A percentile compares a stretch with the other conserved stretches of the same genome.
Evolutionary conservation across 179 eudicot species (phyloP).

Genomic region (Monotropa hypopitys): DNA sequence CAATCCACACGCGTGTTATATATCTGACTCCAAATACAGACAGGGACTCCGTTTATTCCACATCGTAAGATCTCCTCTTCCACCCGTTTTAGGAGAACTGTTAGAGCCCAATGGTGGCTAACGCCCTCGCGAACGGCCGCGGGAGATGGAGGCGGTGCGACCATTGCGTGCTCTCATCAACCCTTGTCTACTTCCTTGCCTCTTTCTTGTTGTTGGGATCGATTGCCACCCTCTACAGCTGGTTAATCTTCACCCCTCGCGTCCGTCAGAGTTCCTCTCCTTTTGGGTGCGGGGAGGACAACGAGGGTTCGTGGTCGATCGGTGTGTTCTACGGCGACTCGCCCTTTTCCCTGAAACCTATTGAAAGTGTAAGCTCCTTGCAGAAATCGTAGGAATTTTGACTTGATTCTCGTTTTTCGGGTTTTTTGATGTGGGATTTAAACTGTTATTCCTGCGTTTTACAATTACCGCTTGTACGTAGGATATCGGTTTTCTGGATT

Average conservation of each 20-base stretch:
- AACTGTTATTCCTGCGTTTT: background rate
- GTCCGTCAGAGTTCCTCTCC: constrained; percentile 17
- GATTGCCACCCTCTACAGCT: constrained; percentile 43
- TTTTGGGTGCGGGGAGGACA: constrained; percentile 47
- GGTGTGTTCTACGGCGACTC: constrained; percentile 73
- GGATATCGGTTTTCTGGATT: background rate
- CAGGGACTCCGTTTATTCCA: background rate
- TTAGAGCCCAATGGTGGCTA: constrained; percentile 4
- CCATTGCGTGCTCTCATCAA: constrained; percentile 24
- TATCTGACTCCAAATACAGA: background rate
- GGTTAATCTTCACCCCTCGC: constrained; percentile 42
- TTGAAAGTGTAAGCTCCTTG: constrained; percentile 45
- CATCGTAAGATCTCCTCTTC: background rate
- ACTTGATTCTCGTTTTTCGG: too few species aligned
- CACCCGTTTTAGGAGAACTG: background rate
- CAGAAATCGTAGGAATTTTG: background rate
- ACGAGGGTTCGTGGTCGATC: constrained; percentile 81
- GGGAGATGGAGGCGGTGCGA: constrained; percentile 21
- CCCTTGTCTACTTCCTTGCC: constrained; percentile 30
- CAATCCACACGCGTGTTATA: background rate
- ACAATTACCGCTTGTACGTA: background rate
- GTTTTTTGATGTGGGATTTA: background rate
- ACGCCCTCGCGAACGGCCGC: constrained; percentile 11
- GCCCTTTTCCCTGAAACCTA: constrained; percentile 64
- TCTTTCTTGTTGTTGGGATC: constrained; percentile 37